Conservation (phyloP, 768 basidiomycete genomes). For the Cystoderma amianthinum region DNA sequence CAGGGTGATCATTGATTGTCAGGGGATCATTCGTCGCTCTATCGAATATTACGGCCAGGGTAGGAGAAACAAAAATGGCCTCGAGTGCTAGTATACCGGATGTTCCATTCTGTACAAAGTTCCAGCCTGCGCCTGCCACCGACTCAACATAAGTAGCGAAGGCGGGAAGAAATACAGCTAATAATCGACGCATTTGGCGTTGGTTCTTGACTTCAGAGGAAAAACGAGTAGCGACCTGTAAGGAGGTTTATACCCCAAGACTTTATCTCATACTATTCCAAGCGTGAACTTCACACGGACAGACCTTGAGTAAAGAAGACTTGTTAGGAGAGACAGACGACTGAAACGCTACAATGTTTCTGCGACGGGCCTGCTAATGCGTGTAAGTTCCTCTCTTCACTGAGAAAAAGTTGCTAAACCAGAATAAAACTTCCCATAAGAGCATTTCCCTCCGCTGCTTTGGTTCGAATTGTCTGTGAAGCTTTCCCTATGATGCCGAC, state of each 20-base stretch:
- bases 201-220: too few species aligned
- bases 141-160: background rate
- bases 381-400: too few species aligned
- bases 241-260: background rate
- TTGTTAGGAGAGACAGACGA: too few species aligned
- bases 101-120: slow-evolving; percentile 20
- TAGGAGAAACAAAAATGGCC: slow-evolving; percentile 20
- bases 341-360: too few species aligned
- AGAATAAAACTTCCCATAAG: too few species aligned
- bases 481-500: too few species aligned
- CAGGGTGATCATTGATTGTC: slow-evolving; percentile 30
- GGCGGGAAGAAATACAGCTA: background rate
- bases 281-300: background rate
- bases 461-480: too few species aligned
- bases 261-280: background rate
- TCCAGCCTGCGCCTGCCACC: slow-evolving; percentile 11
- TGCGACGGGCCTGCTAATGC: too few species aligned
- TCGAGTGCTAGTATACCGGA: slow-evolving; percentile 20
- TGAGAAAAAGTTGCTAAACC: too few species aligned
- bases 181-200: background rate
- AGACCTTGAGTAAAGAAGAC: too few species aligned
- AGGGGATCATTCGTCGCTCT: slow-evolving; percentile 29
- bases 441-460: too few species aligned
- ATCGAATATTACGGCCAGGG: slow-evolving; percentile 20
- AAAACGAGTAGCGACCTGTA: background rate